Evolutionary conservation across 257 asterid species (phyloP).

Genomic region (Anisodus acutangulus): DNA sequence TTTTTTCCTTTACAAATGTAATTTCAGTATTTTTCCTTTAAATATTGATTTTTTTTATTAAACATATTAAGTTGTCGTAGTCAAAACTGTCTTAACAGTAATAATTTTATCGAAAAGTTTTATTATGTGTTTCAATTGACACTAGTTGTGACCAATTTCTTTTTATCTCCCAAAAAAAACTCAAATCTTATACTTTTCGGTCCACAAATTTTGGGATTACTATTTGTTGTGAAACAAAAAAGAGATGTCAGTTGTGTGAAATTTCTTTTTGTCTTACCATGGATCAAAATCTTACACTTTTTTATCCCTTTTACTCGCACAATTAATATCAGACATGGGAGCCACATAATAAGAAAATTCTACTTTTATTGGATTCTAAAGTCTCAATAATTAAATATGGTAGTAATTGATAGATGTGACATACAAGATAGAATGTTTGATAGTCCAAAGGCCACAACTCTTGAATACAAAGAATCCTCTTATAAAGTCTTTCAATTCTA

Average conservation of each 20-base stretch:
- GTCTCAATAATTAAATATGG: neutral
- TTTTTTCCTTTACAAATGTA: neutral
- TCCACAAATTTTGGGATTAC: neutral
- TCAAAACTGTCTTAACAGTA: neutral
- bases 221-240: neutral
- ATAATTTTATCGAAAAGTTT: neutral
- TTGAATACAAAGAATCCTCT: neutral
- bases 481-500: constrained; percentile 4
- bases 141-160: too few species aligned
- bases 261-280: too few species aligned
- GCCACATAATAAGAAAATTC: neutral
- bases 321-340: too few species aligned
- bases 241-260: too few species aligned
- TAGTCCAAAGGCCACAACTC: neutral
- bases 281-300: too few species aligned
- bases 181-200: neutral
- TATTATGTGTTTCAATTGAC: too few species aligned
- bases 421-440: constrained; percentile 9
- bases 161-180: too few species aligned
- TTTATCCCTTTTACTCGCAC: too few species aligned
- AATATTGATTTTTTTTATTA: neutral
- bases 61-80: too few species aligned
- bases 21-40: neutral
- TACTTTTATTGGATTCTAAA: neutral
- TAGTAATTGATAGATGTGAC: neutral